phyloP scores from a whole-genome alignment of 2,329 filamentous ascomycete species.

The Penicillium janthinellum region DNA sequence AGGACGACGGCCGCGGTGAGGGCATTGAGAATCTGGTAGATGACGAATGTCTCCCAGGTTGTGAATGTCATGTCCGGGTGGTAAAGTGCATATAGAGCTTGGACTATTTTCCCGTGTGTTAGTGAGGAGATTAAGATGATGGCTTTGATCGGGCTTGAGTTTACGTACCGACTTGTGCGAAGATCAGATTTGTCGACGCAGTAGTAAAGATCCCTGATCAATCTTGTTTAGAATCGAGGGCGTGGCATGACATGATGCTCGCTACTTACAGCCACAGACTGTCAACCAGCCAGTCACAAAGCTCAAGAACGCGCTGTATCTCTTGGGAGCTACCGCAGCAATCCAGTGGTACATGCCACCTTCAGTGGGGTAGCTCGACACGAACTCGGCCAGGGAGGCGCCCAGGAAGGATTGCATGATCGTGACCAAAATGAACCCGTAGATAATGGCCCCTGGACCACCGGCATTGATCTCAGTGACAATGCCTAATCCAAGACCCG shows the following conservation, averaged over 20 bases:
- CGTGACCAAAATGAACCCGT: constrained; percentile 44
- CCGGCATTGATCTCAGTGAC: constrained; percentile 53
- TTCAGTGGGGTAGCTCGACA: constrained; percentile 52
- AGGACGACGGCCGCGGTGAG: constrained; percentile 50
- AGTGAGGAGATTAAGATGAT: too few species aligned
- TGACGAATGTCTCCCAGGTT: constrained; percentile 54
- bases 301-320: constrained; percentile 44
- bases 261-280: constrained; percentile 41
- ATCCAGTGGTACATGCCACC: constrained; percentile 58
- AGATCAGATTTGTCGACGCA: constrained; percentile 6
- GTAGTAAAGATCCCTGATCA: constrained; percentile 6
- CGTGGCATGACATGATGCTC: too few species aligned
- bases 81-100: constrained; percentile 47
- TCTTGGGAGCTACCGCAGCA: constrained; percentile 49
- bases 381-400: constrained; percentile 51
- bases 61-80: constrained; percentile 44
- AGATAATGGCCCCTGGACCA: constrained; percentile 44
- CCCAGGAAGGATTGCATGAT: constrained; percentile 52
- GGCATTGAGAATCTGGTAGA: constrained; percentile 43
- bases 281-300: constrained; percentile 51
- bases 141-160: neutral
- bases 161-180: neutral
- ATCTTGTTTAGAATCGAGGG: neutral
- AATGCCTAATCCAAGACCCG: constrained; percentile 48
- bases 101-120: neutral